Conservation (phyloP, 2,329 filamentous ascomycete species). For the Talaromyces rugulosus region DNA sequence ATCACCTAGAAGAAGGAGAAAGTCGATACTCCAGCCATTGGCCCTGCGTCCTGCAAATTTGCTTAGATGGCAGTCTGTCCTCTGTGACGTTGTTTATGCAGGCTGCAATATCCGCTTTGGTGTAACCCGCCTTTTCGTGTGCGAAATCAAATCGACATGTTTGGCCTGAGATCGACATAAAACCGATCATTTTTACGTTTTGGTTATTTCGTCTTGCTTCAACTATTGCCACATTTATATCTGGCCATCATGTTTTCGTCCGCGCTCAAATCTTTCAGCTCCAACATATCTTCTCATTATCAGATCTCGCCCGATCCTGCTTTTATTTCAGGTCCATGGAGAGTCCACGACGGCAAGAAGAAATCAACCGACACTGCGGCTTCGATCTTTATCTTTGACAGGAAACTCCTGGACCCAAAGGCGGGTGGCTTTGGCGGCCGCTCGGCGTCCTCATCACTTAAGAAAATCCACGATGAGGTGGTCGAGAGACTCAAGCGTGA, state of each 20-base stretch:
- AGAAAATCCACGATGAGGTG: constrained; percentile 81
- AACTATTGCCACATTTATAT: background rate
- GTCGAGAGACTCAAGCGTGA: constrained; percentile 88
- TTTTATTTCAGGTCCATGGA: constrained; percentile 89
- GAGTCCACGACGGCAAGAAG: constrained; percentile 95
- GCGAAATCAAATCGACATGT: background rate
- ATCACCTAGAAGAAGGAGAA: background rate
- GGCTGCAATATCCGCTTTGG: background rate
- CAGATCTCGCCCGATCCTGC: constrained; percentile 69
- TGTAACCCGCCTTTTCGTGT: background rate
- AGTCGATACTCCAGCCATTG: background rate
- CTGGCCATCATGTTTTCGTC: constrained; percentile 75
- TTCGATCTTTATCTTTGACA: constrained; percentile 93
- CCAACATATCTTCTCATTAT: constrained; percentile 92
- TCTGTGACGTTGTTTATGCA: background rate
- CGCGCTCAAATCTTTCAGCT: constrained; percentile 88
- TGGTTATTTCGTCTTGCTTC: background rate
- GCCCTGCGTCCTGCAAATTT: background rate
- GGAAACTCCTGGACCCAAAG: constrained; percentile 73
- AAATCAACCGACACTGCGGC: constrained; percentile 86
- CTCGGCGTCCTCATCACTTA: constrained; percentile 65
- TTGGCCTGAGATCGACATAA: background rate
- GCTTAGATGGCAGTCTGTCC: background rate
- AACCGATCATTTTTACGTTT: background rate
- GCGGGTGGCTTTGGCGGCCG: constrained; percentile 57